Evolutionary conservation across 768 basidiomycete species (phyloP), one percentile per base, ranked within the genome.

Genomic region (button mushroom (Agaricus bisporus)): DNA sequence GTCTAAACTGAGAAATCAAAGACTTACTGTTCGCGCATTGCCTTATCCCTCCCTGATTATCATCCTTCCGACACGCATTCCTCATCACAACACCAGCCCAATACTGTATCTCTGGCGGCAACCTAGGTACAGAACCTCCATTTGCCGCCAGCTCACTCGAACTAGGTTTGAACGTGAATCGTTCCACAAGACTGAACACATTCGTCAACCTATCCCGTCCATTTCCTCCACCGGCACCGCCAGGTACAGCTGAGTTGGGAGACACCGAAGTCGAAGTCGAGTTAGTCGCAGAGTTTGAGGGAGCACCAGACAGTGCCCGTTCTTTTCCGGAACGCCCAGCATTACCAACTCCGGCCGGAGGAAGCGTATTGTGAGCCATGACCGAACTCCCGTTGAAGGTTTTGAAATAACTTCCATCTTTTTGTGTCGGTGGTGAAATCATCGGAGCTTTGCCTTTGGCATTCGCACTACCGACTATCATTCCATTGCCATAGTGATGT

Each of bases 31-130:
- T 97, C 0, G 97, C 97, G 74, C 97, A 99, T 68, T 98, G 97
- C 52, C 97, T 71, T 57, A 98, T 94, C 10, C 97, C 97, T 49
- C 94, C 94, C 35, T 86, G 73, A 46, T 78, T 83, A 58, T 98
- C 95, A 61, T 98, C 97, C 73, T 99, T 98, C 65, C 95, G 76
- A 70, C 97, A 99, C 11, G 97, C 97, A 67, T 99, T 99, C 49
- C 97, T 80, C 97, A 98, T 99, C 63, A 98, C 97, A n/a, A 98
- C 95, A 2, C 94, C 93, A 0, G 95, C 97, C 97, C 97, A 98
- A 62, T 98, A 97, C 68, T 97, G 92, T 20, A 99, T 95, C 66
- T 98, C 95, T 9, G 78, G 74, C 0, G 94, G 92, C 6, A 94
- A 71, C 45, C 82, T 76, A 3, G 87, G 54, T 6, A 49, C 48